Percentiles rank a stretch among this genome's conserved stretches.
phyloP scores from a whole-genome alignment of 306 rosid genomes.

The Prunus kanzakura region DNA sequence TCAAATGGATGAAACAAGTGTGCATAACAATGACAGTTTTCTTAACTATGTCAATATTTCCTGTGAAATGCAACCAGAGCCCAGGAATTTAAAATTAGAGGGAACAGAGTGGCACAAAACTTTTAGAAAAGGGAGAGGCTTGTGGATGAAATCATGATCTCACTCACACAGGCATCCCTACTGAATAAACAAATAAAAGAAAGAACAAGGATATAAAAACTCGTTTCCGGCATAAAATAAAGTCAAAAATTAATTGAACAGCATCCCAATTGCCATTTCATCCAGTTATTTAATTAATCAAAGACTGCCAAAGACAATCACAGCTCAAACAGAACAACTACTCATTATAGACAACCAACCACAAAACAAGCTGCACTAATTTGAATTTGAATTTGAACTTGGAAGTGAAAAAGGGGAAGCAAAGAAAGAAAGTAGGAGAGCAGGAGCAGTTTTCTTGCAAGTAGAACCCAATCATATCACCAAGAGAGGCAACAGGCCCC shows the following conservation, averaged over 20 bases:
- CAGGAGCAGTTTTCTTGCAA: background rate
- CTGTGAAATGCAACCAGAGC: background rate
- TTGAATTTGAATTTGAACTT: conserved; percentile 5
- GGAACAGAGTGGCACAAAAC: conserved; percentile 21
- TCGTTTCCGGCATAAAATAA: background rate
- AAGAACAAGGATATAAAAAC: background rate
- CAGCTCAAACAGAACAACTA: background rate
- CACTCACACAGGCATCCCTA: conserved; percentile 2
- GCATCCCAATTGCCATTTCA: background rate
- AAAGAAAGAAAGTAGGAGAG: background rate
- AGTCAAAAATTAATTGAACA: too few species aligned
- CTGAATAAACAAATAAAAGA: background rate
- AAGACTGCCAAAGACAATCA: background rate
- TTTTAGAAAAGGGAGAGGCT: conserved; percentile 13
- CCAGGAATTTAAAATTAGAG: background rate
- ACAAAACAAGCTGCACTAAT: background rate
- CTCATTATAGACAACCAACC: too few species aligned
- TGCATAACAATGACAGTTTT: background rate
- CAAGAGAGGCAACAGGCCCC: background rate
- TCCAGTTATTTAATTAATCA: background rate
- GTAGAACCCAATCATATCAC: background rate
- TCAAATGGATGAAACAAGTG: background rate
- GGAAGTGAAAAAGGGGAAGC: background rate
- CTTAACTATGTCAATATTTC: background rate
- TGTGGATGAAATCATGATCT: conserved; percentile 46